Base-by-base conservation (phyloP, 176 grass and related monocot genomes). In the Olyra latifolia region DNA sequence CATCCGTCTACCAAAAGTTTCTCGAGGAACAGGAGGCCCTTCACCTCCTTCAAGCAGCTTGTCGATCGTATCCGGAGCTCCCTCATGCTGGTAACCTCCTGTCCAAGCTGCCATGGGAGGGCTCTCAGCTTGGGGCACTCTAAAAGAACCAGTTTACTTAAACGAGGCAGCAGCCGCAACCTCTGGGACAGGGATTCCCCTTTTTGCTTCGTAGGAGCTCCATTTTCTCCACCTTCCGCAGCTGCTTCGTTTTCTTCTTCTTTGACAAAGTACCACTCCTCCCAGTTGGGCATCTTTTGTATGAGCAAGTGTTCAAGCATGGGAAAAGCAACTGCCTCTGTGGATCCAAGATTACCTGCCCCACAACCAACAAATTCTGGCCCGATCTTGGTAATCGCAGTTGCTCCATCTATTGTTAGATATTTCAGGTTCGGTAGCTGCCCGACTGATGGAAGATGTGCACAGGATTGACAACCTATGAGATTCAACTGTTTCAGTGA, bases 371-470 rank as follows among this genome's bases (percentile, higher is more conserved):
- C 6, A 64, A 88, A 83, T 54, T 74, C 78, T 6, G 56, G 60
- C 9, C 86, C 71, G 3, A 82, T 70, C 8, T 53, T 76, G 19
- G 59, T 82, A 15, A 87, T 20, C 8, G 79, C 52, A 13, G 3
- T 7, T 38, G 78, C 77, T 48, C 71, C 28, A 0, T 9, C 6
- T 40, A 87, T 82, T 70, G 6, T 82, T 7, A 87, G 62, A 52
- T 30, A 71, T 22, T 63, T 80, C 29, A 86, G 64, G 17, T 80
- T 49, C 5, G 76, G 84, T 30, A 86, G 48, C 28, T 53, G 61
- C 2, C 85, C 85, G 8, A 87, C 8, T 28, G 78, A 62, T 14
- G 85, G 85, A 29, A 87, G 77, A 72, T 25, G 71, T 59, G 17
- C 71, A 20, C 16, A 50, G 10, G 54, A 87, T 35, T 43, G 52